Evolutionary conservation across 192 early-diverging fungal species (phyloP).

Genomic region (Coemansia sp.): DNA sequence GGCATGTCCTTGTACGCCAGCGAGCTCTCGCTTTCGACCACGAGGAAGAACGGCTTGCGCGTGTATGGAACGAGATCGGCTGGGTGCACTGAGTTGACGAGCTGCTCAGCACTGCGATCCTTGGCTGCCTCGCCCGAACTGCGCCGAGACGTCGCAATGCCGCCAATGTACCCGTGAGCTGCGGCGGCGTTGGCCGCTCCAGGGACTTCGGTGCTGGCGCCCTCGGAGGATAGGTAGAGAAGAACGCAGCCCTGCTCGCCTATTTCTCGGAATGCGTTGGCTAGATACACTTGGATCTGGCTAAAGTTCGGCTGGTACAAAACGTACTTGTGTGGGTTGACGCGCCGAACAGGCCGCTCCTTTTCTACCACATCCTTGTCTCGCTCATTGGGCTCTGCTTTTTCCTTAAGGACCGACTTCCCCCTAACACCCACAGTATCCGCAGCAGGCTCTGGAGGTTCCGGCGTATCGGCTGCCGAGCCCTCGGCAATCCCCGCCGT

Average conservation of each 20-base stretch:
- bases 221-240: slow-evolving; percentile 90
- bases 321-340: slow-evolving; percentile 90
- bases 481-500: background rate
- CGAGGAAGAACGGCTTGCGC: slow-evolving; percentile 89
- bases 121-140: slow-evolving; percentile 26
- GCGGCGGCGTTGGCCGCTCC: background rate
- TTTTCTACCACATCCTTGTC: slow-evolving; percentile 4
- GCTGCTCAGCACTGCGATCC: slow-evolving; percentile 33
- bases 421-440: background rate
- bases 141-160: slow-evolving; percentile 48
- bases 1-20: slow-evolving; percentile 82
- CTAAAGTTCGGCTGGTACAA: slow-evolving; percentile 88
- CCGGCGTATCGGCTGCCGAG: background rate
- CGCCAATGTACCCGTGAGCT: slow-evolving; percentile 41
- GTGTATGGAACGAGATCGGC: slow-evolving; percentile 91
- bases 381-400: slow-evolving; percentile 1
- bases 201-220: slow-evolving; percentile 20
- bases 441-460: background rate
- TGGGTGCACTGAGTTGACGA: slow-evolving; percentile 83
- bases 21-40: slow-evolving; percentile 92
- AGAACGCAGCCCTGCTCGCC: slow-evolving; percentile 81
- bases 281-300: slow-evolving; percentile 87
- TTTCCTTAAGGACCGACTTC: slow-evolving; percentile 6
- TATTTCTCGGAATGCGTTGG: slow-evolving; percentile 90
- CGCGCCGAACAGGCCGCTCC: slow-evolving; percentile 30